Evolutionary conservation across 1,284 basidiomycete species (phyloP), one percentile per base, ranked within the genome.

Genomic region (Ustilago hordei): DNA sequence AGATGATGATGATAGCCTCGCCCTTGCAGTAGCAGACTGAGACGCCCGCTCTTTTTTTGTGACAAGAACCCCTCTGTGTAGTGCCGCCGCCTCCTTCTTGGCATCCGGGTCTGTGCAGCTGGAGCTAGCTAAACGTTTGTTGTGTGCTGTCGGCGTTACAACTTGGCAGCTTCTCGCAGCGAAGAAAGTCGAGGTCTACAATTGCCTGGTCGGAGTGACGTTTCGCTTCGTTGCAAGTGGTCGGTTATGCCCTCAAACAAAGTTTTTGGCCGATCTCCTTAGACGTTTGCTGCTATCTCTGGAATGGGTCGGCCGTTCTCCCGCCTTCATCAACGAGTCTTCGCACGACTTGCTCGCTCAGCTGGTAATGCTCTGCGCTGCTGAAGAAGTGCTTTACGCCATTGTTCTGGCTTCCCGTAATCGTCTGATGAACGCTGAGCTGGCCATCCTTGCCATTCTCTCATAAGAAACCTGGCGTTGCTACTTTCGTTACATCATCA

Each of bases 161-260:
- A 52, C 31, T 52, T 28, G 5, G 48, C 48, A 52, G 23, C 8
- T 38, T 55, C 53, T 55, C 19, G 34, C 53, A 38, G 53, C 53
- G 34, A 36, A 36, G 53, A 55, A 45, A 41, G 31, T 13, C 8
- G 15, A 28, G 3, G 23, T 28, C 23, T 28, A 28, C 23, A 28
- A 3, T 28, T 28, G 48, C 28, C n/a, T 32, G 48, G 31, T 32
- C 9, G 28, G 48, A 31, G 48, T 50, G 48, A 50, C 28, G 48
- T 50, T 50, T 50, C 48, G 12, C 48, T 32, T 50, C 48, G 28
- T 28, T 50, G 48, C 19, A 19, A 19, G 43, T 7, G n/a, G 43
- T 45, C 43, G 43, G 43, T 19, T 45, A 45, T 19, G 43, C 43
- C 43, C 43, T 17, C 43, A 45, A 45, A 45, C 43, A 19, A 45